Evolutionary conservation across 176 grass and related monocot genomes (phyloP).

Genomic region (Musa beccarii): DNA sequence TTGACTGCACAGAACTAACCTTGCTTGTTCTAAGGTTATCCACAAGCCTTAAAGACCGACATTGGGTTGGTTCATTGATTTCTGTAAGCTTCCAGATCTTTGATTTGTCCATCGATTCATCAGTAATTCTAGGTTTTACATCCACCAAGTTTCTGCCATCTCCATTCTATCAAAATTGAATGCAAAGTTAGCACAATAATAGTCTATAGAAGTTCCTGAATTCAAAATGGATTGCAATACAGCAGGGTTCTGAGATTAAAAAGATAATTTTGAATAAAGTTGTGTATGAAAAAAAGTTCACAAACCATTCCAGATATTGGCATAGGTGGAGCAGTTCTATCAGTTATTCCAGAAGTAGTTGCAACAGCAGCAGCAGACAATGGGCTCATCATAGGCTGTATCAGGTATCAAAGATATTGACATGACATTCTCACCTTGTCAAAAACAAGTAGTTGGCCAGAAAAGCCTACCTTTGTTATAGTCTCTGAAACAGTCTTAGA

Average conservation of each 20-base stretch:
- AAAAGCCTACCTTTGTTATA: constrained; percentile 58
- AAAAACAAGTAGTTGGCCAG: constrained; percentile 1
- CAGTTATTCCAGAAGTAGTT: constrained; percentile 52
- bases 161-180: constrained; percentile 53
- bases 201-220: constrained; percentile 5
- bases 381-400: constrained; percentile 84
- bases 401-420: constrained; percentile 2
- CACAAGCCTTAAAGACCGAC: constrained; percentile 69
- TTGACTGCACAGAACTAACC: constrained; percentile 25
- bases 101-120: constrained; percentile 74
- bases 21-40: constrained; percentile 85
- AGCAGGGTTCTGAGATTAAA: neutral
- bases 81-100: constrained; percentile 99
- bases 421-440: neutral
- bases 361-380: constrained; percentile 54
- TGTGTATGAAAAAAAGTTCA: constrained; percentile 15
- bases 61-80: constrained; percentile 69
- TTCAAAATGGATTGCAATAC: neutral
- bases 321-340: constrained; percentile 30
- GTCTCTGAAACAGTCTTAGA: constrained; percentile 61
- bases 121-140: constrained; percentile 90
- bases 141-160: constrained; percentile 77
- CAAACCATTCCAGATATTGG: constrained; percentile 67
- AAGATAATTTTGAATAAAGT: neutral
- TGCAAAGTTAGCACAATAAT: constrained; percentile 11